Percentiles rank a stretch among this genome's conserved stretches.
These are phyloP conservation scores for Hebeloma cylindrosporum DNA, from an alignment of 768 basidiomycete genomes.

Conservation along the genomic window DNA sequence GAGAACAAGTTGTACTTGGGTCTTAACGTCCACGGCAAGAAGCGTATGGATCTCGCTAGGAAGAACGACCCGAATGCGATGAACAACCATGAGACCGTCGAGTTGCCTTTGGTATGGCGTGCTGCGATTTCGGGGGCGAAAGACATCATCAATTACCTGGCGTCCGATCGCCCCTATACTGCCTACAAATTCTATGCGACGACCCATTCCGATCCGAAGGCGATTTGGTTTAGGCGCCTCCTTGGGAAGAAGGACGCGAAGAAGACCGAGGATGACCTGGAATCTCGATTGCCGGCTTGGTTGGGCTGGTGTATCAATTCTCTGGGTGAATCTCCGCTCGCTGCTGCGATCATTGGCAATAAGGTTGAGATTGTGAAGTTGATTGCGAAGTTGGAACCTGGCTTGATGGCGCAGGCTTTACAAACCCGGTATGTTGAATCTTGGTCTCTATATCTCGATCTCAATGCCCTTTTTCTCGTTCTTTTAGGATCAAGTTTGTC, in stretches of 20 bases:
- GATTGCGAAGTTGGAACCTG: slow-evolving; percentile 43
- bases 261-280: slow-evolving; percentile 27
- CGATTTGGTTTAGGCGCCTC: slow-evolving; percentile 41
- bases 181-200: slow-evolving; percentile 53
- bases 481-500: slow-evolving; percentile 43
- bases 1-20: slow-evolving; percentile 53
- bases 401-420: slow-evolving; percentile 40
- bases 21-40: slow-evolving; percentile 64
- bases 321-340: slow-evolving; percentile 54
- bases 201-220: slow-evolving; percentile 40
- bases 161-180: slow-evolving; percentile 42
- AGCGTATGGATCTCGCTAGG: slow-evolving; percentile 51
- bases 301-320: slow-evolving; percentile 50
- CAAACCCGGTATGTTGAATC: slow-evolving; percentile 39
- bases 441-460: neutral
- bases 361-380: slow-evolving; percentile 42
- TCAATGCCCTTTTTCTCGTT: slow-evolving; percentile 5
- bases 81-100: slow-evolving; percentile 2
- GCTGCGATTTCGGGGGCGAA: slow-evolving; percentile 35
- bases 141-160: slow-evolving; percentile 48
- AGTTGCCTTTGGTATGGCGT: slow-evolving; percentile 42
- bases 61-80: slow-evolving; percentile 49
- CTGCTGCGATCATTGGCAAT: slow-evolving; percentile 40
- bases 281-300: slow-evolving; percentile 43
- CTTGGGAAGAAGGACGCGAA: slow-evolving; percentile 9